phyloP scores from a whole-genome alignment of 2,329 filamentous ascomycete genomes.

The Aspergillus sp. region DNA sequence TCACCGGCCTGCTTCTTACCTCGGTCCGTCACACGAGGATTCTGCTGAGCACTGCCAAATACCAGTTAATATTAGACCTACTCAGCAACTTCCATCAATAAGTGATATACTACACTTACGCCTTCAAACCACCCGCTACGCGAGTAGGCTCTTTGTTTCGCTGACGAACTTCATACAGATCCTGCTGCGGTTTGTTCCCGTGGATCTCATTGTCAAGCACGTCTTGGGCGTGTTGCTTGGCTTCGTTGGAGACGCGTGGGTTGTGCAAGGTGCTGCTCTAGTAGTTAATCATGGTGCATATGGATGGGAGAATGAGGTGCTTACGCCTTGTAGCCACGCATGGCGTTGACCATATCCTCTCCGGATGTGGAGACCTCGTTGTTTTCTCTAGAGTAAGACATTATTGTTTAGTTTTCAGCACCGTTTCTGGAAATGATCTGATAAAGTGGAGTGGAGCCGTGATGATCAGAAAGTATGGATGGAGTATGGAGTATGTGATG shows the following conservation, averaged over 20 bases:
- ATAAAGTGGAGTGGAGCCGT: background rate
- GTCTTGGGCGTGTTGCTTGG: conserved; percentile 20
- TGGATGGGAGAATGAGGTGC: background rate
- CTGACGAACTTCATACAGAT: conserved; percentile 4
- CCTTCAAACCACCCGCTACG: conserved; percentile 12
- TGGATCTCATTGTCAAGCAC: conserved; percentile 15
- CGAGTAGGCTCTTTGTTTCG: conserved; percentile 8
- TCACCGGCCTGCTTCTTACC: conserved; percentile 13
- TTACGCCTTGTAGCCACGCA: conserved; percentile 16
- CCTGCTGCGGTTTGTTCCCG: conserved; percentile 11
- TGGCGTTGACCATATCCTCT: conserved; percentile 13
- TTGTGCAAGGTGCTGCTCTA: conserved; percentile 9
- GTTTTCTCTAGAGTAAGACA: conserved; percentile 8
- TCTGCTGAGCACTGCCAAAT: conserved; percentile 11
- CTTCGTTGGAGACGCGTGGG: conserved; percentile 15
- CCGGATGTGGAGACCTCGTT: conserved; percentile 7
- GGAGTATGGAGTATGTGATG: background rate
- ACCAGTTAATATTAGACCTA: background rate
- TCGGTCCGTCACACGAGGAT: conserved; percentile 9
- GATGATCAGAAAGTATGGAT: background rate
- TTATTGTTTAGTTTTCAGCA: background rate
- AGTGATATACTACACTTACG: conserved; percentile 9
- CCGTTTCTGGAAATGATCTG: background rate
- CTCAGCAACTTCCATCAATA: no score
- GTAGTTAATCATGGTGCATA: background rate